Evolutionary conservation across 1,284 basidiomycete genomes (phyloP), one percentile per base, ranked within the genome.

Genomic region (Sporisorium exsertum): DNA sequence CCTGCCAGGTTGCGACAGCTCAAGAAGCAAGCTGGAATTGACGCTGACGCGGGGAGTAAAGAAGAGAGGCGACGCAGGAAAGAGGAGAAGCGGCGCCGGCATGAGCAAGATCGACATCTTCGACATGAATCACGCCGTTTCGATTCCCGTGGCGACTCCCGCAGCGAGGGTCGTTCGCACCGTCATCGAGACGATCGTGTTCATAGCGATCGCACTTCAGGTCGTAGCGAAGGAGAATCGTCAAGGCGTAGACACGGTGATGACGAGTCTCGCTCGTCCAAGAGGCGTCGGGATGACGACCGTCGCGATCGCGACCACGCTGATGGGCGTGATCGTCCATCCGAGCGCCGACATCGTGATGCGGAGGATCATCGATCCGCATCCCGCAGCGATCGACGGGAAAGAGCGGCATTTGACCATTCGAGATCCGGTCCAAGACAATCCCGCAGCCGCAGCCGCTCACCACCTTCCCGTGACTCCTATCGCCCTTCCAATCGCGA

Each of bases 1-100:
- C 97, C 97, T 16, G 90, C 95, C 22, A 92, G 94, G 37, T 87
- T 97, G 51, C 91, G 81, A 0, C 72, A 83, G 47, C 69, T 85
- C 70, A 75, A 73, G 24, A 60, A 53, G 45, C 71, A 80, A 93
- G 87, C 88, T 94, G 88, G 92, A 91, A 85, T 91, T 91, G 86
- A 89, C 90, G 33, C 89, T 91, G 57, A 61, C 13, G 27, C 43
- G 22, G 72, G 77, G 24, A 64, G 55, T 33, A 81, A 77, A 51
- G 77, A 78, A 49, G 90, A 91, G 70, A 77, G 82, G 51, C 63
- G 85, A 18, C 64, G 78, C 50, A 62, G 79, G 49, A 90, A 91
- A 68, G 90, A 90, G 78, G 91, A 90, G 89, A 81, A 87, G 89
- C 57, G 62, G 27, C 63, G 59, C 35, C 46, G 47, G 22, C 58